Conservation (phyloP, 2,329 filamentous ascomycete genomes). For the Rugonectria rugulosa region DNA sequence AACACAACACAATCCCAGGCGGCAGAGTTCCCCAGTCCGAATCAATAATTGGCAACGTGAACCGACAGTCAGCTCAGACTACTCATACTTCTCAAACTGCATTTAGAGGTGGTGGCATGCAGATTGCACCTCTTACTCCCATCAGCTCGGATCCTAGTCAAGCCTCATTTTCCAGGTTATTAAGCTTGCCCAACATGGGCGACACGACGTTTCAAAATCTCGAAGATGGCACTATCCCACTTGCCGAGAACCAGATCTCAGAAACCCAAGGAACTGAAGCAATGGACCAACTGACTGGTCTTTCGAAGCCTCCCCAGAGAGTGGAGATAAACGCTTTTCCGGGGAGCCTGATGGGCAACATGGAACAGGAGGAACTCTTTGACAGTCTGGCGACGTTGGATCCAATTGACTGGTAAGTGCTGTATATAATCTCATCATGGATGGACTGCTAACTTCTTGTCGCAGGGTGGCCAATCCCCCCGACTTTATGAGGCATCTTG, state of each 20-base stretch:
- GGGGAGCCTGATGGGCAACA: background rate
- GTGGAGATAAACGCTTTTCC: background rate
- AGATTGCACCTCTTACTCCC: background rate
- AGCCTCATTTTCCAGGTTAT: background rate
- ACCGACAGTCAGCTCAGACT: background rate
- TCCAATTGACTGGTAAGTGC: constrained; percentile 20
- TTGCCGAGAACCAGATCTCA: background rate
- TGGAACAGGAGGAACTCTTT: constrained; percentile 15
- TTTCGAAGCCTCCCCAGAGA: background rate
- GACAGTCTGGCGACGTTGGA: constrained; percentile 19
- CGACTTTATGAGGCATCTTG: constrained; percentile 23
- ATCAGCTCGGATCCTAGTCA: background rate
- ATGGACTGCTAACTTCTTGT: background rate
- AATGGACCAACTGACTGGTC: background rate
- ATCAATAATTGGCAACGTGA: background rate
- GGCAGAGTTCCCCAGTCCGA: background rate
- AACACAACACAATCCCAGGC: no score
- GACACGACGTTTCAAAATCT: background rate
- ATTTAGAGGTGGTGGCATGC: constrained; percentile 1
- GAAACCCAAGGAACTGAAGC: background rate
- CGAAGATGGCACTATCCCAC: background rate
- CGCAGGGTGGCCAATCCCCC: constrained; percentile 19
- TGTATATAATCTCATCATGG: background rate
- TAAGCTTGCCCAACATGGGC: background rate
- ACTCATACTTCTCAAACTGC: background rate